Base-by-base conservation (phyloP, 2,329 filamentous ascomycete species). In the Coniochaeta hoffmannii region DNA sequence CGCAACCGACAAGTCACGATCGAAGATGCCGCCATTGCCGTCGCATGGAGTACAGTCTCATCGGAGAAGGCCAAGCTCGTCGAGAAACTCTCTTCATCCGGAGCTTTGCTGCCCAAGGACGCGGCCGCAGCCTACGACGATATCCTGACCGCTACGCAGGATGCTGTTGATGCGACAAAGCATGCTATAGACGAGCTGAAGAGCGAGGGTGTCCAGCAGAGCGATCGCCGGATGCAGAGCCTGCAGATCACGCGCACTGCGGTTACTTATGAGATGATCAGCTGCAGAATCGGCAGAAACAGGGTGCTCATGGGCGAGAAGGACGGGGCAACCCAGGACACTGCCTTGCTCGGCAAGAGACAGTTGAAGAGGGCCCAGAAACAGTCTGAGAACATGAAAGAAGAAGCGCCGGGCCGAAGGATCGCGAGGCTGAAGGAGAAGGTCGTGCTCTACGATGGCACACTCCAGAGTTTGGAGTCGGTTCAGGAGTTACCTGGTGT, bases 281-380 rank as follows among this genome's bases (percentile, higher is more conserved):
- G 90, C 66, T 97, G 92, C 92, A 83, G 94, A 68, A 89, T 97
- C 60, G 93, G 93, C 26, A 86, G 94, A 50, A 97, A 99, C 70
- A 81, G 94, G 54, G 87, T 96, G 0, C 75, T 99, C 59, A 89
- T 90, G 53, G 92, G 93, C n/a, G 75, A 82, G 7, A 79, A 88
- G 55, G 93, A 97, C 63, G 93, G 93, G 3, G 80, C 89, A 15
- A 70, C 79, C 15, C 70, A 81, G 19, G 77, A 80, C 17, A 79
- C 78, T 56, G 74, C 71, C 3, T 66, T 71, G 17, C 67, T 70
- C 24, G 69, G 70, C 2, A 72, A 71, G 46, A 76, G 75, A 59
- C 80, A 81, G 34, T 17, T 38, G 7, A 60, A 63, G 54, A 61
- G 61, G 55, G 64, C 72, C 31, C 77, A 79, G 60, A 75, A 74